These are phyloP conservation scores for Kregervanrija pseudodelftensis DNA, from an alignment of 805 yeast genomes.

Conservation along the genomic window DNA sequence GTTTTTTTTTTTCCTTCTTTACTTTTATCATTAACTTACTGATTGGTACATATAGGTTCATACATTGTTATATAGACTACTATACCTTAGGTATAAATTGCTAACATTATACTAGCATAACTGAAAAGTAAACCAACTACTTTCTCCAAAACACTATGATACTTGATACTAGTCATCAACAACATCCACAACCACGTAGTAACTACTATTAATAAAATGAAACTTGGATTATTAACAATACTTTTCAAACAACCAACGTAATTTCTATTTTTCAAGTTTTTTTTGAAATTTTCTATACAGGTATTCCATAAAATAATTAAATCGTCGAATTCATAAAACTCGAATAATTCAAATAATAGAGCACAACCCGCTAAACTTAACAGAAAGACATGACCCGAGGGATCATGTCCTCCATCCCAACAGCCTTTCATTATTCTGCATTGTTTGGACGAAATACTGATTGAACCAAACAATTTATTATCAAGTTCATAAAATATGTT, in stretches of 20 bases:
- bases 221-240: constrained; percentile 14
- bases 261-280: neutral
- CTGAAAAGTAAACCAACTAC: constrained; percentile 64
- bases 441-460: constrained; percentile 27
- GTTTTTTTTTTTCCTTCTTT: neutral
- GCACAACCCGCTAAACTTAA: constrained; percentile 60
- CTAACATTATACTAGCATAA: constrained; percentile 35
- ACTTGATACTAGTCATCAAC: constrained; percentile 72
- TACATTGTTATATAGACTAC: neutral
- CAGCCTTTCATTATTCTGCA: constrained; percentile 57
- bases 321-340: constrained; percentile 11
- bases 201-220: constrained; percentile 27
- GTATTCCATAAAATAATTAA: constrained; percentile 7
- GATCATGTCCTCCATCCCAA: constrained; percentile 90
- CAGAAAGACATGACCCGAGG: constrained; percentile 88
- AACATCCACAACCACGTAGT: constrained; percentile 81
- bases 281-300: constrained; percentile 1
- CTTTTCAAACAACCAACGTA: constrained; percentile 1
- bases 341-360: constrained; percentile 53
- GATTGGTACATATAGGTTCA: neutral
- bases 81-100: neutral
- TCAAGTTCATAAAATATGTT: constrained; percentile 2
- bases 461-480: constrained; percentile 13
- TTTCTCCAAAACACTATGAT: constrained; percentile 77
- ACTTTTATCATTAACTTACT: constrained; percentile 3